Evolutionary conservation across 2,329 filamentous ascomycete species (phyloP).

Genomic region (Allantophomopsis cytisporea): DNA sequence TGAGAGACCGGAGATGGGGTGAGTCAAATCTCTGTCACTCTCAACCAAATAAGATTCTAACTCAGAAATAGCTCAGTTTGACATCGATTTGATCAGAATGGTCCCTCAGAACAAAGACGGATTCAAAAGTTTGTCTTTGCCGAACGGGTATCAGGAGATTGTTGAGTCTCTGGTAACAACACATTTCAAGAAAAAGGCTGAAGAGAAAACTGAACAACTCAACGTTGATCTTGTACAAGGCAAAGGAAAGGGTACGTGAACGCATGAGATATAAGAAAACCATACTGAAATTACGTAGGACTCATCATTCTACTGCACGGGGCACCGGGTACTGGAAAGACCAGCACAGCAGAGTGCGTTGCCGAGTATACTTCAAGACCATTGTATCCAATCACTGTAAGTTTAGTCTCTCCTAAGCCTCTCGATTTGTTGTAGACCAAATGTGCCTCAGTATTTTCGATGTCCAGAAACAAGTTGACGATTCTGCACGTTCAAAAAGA

Average conservation of each 20-base stretch:
- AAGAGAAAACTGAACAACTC: neutral
- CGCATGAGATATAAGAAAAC: too few relatives aligned
- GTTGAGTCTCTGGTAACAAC: neutral
- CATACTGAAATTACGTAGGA: constrained; percentile 10
- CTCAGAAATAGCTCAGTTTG: too few relatives aligned
- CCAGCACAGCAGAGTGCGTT: constrained; percentile 37
- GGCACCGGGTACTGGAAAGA: constrained; percentile 32
- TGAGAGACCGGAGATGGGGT: too few relatives aligned
- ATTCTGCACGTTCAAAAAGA: too few relatives aligned
- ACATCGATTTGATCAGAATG: too few relatives aligned
- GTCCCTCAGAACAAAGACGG: neutral
- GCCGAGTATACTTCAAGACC: constrained; percentile 32
- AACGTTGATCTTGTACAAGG: neutral
- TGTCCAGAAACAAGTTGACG: too few relatives aligned
- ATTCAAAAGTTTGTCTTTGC: neutral
- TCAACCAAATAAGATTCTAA: too few relatives aligned
- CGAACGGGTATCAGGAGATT: neutral
- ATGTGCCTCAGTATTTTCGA: too few relatives aligned
- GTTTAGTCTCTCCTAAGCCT: constrained; percentile 28
- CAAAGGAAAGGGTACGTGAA: neutral
- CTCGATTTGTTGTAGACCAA: neutral
- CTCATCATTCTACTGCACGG: constrained; percentile 32
- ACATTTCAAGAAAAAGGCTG: neutral
- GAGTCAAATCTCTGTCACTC: too few relatives aligned
- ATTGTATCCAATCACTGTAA: constrained; percentile 21